phyloP scores from a whole-genome alignment of 2,329 filamentous ascomycete genomes.

The Epichloe sp. region DNA sequence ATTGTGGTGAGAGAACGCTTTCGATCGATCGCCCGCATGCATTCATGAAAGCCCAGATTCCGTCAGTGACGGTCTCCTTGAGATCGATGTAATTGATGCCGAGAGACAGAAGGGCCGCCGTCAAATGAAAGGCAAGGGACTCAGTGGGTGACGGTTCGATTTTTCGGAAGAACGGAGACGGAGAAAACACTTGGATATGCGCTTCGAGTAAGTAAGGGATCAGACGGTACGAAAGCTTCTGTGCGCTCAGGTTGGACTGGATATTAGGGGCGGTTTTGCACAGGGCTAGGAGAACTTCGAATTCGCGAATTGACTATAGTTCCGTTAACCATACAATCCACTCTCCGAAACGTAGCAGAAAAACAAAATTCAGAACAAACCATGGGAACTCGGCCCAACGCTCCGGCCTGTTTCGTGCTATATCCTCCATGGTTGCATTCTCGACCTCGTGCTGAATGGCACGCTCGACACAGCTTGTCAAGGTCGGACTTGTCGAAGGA shows the following conservation, averaged over 20 bases:
- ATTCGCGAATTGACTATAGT: constrained; percentile 66
- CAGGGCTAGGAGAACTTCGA: constrained; percentile 80
- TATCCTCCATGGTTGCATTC: constrained; percentile 36
- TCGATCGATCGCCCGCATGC: constrained; percentile 54
- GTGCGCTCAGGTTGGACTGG: constrained; percentile 56
- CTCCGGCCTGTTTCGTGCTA: constrained; percentile 22
- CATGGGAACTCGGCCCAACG: constrained; percentile 46
- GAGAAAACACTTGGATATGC: constrained; percentile 62
- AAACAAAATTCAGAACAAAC: constrained; percentile 23
- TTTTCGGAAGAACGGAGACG: constrained; percentile 70
- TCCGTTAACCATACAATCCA: constrained; percentile 8
- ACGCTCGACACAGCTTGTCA: constrained; percentile 46
- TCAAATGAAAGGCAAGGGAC: constrained; percentile 63
- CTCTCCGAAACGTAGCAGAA: not conserved
- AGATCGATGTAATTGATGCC: constrained; percentile 60
- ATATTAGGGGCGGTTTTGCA: constrained; percentile 80
- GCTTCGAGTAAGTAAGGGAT: constrained; percentile 77
- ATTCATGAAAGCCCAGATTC: constrained; percentile 58
- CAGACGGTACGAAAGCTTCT: constrained; percentile 66
- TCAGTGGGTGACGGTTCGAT: constrained; percentile 86
- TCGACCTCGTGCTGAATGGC: constrained; percentile 30
- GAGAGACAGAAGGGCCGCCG: constrained; percentile 67
- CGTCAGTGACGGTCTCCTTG: constrained; percentile 50
- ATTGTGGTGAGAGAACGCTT: constrained; percentile 37
- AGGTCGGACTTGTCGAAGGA: constrained; percentile 51